Evolutionary conservation across 2,329 filamentous ascomycete genomes (phyloP).

Genomic region (Seiridium cupressi): DNA sequence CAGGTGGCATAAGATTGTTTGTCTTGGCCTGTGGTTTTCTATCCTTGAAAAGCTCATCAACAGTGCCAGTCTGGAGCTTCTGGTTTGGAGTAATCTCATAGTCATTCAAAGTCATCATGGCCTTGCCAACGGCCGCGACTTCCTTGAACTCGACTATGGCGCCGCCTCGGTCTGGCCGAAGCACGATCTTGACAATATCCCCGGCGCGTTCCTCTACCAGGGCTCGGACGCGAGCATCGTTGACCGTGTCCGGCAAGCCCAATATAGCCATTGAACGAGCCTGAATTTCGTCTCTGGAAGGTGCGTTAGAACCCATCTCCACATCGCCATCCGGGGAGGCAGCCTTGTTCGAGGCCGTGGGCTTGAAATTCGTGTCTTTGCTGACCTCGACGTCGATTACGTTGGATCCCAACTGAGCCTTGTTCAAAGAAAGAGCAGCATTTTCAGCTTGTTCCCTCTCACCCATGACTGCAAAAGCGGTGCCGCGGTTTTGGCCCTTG

Average conservation of each 20-base stretch:
- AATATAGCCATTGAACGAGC: slow-evolving; percentile 78
- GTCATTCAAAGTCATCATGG: slow-evolving; percentile 58
- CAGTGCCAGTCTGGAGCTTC: slow-evolving; percentile 52
- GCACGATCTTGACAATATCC: slow-evolving; percentile 68
- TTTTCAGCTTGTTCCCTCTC: slow-evolving; percentile 66
- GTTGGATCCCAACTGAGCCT: slow-evolving; percentile 66
- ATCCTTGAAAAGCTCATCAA: slow-evolving; percentile 52
- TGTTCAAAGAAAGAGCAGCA: slow-evolving; percentile 65
- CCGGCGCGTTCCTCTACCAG: slow-evolving; percentile 68
- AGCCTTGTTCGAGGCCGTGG: slow-evolving; percentile 43
- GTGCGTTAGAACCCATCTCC: slow-evolving; percentile 28
- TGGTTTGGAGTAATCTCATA: slow-evolving; percentile 50
- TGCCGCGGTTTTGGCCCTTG: slow-evolving; percentile 70
- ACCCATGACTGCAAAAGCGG: slow-evolving; percentile 76
- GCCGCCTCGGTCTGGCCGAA: slow-evolving; percentile 79
- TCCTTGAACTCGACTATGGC: slow-evolving; percentile 82
- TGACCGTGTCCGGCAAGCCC: slow-evolving; percentile 88
- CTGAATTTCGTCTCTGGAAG: slow-evolving; percentile 48
- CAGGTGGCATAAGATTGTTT: slow-evolving; percentile 40
- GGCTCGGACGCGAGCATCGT: slow-evolving; percentile 76
- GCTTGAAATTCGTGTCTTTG: slow-evolving; percentile 54
- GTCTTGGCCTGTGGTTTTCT: slow-evolving; percentile 34
- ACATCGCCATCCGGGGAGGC: slow-evolving; percentile 36
- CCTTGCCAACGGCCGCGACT: slow-evolving; percentile 69
- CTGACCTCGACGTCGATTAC: slow-evolving; percentile 66